phyloP scores from a whole-genome alignment of 805 yeast species.

The Ogataea trehaloabstinens region DNA sequence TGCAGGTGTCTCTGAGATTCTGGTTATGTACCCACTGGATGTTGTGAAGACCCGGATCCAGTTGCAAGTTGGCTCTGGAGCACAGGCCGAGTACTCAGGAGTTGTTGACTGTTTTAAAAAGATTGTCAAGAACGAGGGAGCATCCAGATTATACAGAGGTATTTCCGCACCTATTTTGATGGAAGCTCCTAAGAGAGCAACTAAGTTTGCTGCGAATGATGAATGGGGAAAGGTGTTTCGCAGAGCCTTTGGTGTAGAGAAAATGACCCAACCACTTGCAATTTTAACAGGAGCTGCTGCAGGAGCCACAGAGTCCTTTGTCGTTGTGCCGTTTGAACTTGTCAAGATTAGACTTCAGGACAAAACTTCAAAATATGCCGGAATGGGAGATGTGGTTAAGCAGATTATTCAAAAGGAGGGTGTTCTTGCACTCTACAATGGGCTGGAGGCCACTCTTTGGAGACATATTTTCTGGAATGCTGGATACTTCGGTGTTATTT shows the following conservation, averaged over 20 bases:
- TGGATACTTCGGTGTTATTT: constrained; percentile 94
- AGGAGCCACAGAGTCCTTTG: constrained; percentile 95
- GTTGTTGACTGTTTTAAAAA: constrained; percentile 80
- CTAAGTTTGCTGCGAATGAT: constrained; percentile 97
- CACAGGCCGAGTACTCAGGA: constrained; percentile 70
- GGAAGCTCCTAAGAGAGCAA: constrained; percentile 99
- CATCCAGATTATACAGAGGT: constrained; percentile 82
- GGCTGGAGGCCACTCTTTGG: constrained; percentile 96
- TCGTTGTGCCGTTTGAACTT: constrained; percentile 96
- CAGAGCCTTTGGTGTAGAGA: constrained; percentile 60
- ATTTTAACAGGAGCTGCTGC: constrained; percentile 96
- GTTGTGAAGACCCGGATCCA: constrained; percentile 97
- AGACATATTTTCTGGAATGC: constrained; percentile 97
- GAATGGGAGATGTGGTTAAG: constrained; percentile 78
- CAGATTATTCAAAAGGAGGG: constrained; percentile 77
- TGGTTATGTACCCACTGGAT: constrained; percentile 94
- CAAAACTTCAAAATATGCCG: constrained; percentile 72
- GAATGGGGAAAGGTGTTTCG: constrained; percentile 90
- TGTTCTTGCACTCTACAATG: constrained; percentile 79
- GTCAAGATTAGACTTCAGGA: constrained; percentile 95
- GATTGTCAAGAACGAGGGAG: constrained; percentile 85
- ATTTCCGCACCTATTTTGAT: constrained; percentile 93
- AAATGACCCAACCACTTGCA: constrained; percentile 79
- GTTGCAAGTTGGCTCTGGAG: constrained; percentile 59
- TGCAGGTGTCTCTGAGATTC: constrained; percentile 95